A percentile compares a stretch with the other conserved stretches of the same genome.
These are phyloP conservation scores for Epichloe amarillans DNA, from an alignment of 2,329 filamentous ascomycete species.

Conservation along the genomic window DNA sequence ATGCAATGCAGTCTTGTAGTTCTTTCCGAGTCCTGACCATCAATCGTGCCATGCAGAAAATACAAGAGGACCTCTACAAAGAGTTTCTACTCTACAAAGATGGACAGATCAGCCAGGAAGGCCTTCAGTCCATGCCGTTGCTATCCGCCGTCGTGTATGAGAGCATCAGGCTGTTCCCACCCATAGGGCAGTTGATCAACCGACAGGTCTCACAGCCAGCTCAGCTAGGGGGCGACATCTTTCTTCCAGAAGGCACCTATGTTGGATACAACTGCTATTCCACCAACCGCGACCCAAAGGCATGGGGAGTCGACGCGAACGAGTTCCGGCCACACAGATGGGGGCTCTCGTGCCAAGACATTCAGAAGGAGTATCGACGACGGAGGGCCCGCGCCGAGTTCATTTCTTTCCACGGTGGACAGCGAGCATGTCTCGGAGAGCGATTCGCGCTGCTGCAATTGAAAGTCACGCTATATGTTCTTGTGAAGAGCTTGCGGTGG, in stretches of 20 bases:
- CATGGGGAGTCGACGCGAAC: constrained; percentile 21
- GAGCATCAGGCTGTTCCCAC: constrained; percentile 32
- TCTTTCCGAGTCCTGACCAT: neutral
- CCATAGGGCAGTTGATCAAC: constrained; percentile 36
- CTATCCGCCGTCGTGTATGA: constrained; percentile 32
- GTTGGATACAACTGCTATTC: constrained; percentile 28
- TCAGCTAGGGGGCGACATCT: constrained; percentile 16
- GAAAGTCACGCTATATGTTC: constrained; percentile 19
- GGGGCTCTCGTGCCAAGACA: constrained; percentile 20
- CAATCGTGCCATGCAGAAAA: constrained; percentile 5
- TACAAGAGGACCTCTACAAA: constrained; percentile 18
- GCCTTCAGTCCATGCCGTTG: constrained; percentile 22
- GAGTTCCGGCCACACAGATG: constrained; percentile 26
- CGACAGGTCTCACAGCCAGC: constrained; percentile 18
- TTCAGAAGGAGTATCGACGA: constrained; percentile 21
- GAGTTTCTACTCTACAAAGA: constrained; percentile 16
- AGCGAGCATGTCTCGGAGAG: constrained; percentile 26
- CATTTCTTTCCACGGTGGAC: constrained; percentile 28
- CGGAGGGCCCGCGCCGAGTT: constrained; percentile 24
- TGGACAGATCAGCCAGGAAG: constrained; percentile 7
- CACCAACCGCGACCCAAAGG: constrained; percentile 21
- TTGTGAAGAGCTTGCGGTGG: constrained; percentile 18
- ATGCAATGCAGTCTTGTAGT: neutral
- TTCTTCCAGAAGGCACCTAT: constrained; percentile 23
- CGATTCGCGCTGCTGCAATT: constrained; percentile 25